Evolutionary conservation across 768 basidiomycete species (phyloP), one percentile per base, ranked within the genome.

Genomic region (Tulasnella sp.): DNA sequence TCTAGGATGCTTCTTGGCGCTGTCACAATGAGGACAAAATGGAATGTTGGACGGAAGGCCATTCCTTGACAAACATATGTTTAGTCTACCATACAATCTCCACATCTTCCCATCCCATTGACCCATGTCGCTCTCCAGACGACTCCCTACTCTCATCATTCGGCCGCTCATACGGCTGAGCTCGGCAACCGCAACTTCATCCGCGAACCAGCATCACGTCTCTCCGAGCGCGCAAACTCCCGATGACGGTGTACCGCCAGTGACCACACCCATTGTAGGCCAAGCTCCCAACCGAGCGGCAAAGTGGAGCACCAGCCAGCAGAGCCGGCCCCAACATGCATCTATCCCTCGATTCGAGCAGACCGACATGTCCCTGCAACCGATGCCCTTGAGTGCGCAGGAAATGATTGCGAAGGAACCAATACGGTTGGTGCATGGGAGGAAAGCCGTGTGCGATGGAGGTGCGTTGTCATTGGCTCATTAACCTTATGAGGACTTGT

Each of bases 371-470:
- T 82, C 83, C 43, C 76, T 90, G 59, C 96, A 99, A 70, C 94
- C 96, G 1, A 82, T 82, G 60, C 85, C 94, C 11, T 76, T 85
- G 63, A 88, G 88, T 61, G 96, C 94, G 1, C 92, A 97, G 85
- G 85, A 85, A 63, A 77, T 98, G 66, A 79, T 98, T 65, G 78
- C 78, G 50, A 77, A 88, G 63, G 92, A 96, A 70, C 92, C 94
- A 7, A 79, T 94, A 57, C 77, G 85, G 53, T 68, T 92, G 46
- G 84, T 94, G 9, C 71, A 89, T 46, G 86, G 82, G 19, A 78
- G 94, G 65, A 90, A 82, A 70, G 92, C 92, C 1, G 77, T 84
- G 50, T 99, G 96, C 70, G 94, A 99, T 70, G 96, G 96, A 66
- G 94, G 96, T 97, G 64, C 65, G 89, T 75, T 5, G 15, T 15